Base-by-base conservation (phyloP, 1,284 basidiomycete species). In the Trametes versicolor region DNA sequence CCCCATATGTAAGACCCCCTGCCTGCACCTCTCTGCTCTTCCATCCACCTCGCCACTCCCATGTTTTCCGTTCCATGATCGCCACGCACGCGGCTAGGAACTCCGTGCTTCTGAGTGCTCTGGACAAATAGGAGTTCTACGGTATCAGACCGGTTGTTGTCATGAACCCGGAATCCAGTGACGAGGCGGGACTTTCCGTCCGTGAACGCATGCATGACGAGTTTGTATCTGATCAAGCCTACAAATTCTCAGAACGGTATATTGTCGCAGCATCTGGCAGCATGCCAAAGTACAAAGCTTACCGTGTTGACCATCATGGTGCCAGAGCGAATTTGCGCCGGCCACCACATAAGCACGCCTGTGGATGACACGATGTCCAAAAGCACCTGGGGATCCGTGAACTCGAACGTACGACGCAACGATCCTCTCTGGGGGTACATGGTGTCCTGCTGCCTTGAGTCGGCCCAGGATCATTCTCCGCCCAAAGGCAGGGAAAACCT, bases 201-300 rank as follows among this genome's bases (percentile, higher is more conserved):
- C 17, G 81, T 73, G 60, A 81, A 77, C 10, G 65, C 74, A 68
- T 82, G 80, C 1, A 77, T 76, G 23, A 82, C 76, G 25, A 81
- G 74, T n/a, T n/a, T n/a, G n/a, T n/a, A n/a, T n/a, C n/a, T n/a
- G n/a, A n/a, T n/a, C n/a, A n/a, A n/a, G n/a, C n/a, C n/a, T n/a
- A n/a, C n/a, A n/a, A n/a, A n/a, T n/a, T n/a, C n/a, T n/a, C n/a
- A n/a, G n/a, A n/a, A n/a, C n/a, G n/a, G n/a, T n/a, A n/a, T n/a
- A n/a, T n/a, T n/a, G n/a, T n/a, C n/a, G n/a, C n/a, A n/a, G n/a
- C n/a, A n/a, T n/a, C n/a, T n/a, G n/a, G n/a, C n/a, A n/a, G n/a
- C n/a, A n/a, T n/a, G n/a, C n/a, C n/a, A n/a, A n/a, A n/a, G n/a
- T n/a, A n/a, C n/a, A n/a, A n/a, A n/a, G n/a, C n/a, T n/a, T 64